phyloP scores from a whole-genome alignment of 2,329 filamentous ascomycete species.

The Apiospora koreana region DNA sequence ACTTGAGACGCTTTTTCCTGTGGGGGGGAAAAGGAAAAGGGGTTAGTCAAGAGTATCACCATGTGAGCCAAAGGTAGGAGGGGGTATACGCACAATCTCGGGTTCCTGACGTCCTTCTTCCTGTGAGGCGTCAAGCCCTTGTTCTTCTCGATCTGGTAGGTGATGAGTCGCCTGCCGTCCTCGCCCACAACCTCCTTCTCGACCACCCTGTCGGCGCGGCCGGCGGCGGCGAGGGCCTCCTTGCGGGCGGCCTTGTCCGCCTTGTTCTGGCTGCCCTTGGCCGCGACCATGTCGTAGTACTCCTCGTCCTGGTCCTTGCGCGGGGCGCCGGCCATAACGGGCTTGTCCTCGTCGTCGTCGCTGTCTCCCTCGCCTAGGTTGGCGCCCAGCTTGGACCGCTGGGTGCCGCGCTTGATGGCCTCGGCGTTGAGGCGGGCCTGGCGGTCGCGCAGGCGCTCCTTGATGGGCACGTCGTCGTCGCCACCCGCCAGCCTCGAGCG shows the following conservation, averaged over 20 bases:
- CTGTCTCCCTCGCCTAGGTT: slow-evolving; percentile 68
- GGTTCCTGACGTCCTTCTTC: slow-evolving; percentile 69
- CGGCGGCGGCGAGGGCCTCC: slow-evolving; percentile 60
- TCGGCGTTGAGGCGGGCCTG: slow-evolving; percentile 86
- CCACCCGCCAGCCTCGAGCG: slow-evolving; percentile 75
- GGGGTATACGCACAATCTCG: not conserved
- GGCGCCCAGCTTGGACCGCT: slow-evolving; percentile 61
- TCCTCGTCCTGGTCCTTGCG: slow-evolving; percentile 64
- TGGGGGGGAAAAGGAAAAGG: not conserved
- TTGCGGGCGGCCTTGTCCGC: slow-evolving; percentile 66
- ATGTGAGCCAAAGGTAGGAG: not conserved
- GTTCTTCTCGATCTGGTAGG: slow-evolving; percentile 95
- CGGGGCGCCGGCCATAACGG: slow-evolving; percentile 45
- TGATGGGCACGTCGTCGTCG: slow-evolving; percentile 81
- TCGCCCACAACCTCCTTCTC: slow-evolving; percentile 70
- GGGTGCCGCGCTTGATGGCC: slow-evolving; percentile 79
- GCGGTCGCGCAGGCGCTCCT: slow-evolving; percentile 84
- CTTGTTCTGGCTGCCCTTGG: slow-evolving; percentile 68
- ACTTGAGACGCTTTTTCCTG: slow-evolving; percentile 42
- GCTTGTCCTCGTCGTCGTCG: slow-evolving; percentile 66
- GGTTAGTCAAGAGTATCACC: not conserved
- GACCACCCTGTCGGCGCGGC: slow-evolving; percentile 63
- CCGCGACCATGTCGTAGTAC: slow-evolving; percentile 88
- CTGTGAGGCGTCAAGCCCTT: slow-evolving; percentile 59
- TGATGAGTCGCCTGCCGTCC: slow-evolving; percentile 90